These are phyloP conservation scores for Linum tenue DNA, from an alignment of 345 rosid genomes.

Conservation along the genomic window DNA sequence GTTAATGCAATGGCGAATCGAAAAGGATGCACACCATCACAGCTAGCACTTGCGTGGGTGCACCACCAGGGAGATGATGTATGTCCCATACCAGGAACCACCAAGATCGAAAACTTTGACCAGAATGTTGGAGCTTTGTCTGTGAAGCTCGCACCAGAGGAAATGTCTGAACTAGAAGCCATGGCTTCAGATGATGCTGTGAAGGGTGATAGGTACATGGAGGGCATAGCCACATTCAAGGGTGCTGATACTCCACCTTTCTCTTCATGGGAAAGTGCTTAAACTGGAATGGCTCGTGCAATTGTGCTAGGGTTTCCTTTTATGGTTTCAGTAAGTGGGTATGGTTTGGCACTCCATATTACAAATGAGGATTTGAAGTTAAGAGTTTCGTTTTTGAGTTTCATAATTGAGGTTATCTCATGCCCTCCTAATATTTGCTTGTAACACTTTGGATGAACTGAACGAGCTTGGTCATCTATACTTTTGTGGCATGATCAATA, in stretches of 20 bases:
- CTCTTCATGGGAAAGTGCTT: constrained; percentile 35
- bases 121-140: constrained; percentile 51
- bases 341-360: too few species aligned
- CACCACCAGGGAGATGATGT: constrained; percentile 60
- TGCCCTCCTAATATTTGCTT: too few species aligned
- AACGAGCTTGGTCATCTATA: too few species aligned
- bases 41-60: constrained; percentile 66
- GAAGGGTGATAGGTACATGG: constrained; percentile 33
- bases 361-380: too few species aligned
- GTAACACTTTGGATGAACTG: too few species aligned
- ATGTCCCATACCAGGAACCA: constrained; percentile 58
- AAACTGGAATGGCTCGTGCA: too few species aligned
- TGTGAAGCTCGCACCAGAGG: constrained; percentile 43
- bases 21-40: constrained; percentile 52
- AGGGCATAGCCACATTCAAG: constrained; percentile 13
- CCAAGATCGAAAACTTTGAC: constrained; percentile 47
- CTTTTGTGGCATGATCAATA: too few species aligned
- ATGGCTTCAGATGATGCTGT: constrained; percentile 31
- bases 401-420: too few species aligned
- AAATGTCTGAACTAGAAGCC: constrained; percentile 47
- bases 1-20: constrained; percentile 37
- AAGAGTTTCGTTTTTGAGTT: too few species aligned
- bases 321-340: too few species aligned
- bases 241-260: constrained; percentile 43
- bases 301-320: too few species aligned